Conservation (phyloP, 805 yeast genomes). For the Debaryomyces castellii region DNA sequence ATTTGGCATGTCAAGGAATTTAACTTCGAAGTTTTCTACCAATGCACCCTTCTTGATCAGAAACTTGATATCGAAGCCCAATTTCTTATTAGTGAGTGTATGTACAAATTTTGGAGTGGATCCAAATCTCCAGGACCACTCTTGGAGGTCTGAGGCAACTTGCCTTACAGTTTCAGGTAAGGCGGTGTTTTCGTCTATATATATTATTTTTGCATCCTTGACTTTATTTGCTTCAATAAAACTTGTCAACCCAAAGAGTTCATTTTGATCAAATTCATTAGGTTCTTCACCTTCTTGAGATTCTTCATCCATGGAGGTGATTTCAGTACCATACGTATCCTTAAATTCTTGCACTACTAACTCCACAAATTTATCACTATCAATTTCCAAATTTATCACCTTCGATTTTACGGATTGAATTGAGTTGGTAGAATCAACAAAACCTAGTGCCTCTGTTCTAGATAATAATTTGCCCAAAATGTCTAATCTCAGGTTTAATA, state of each 20-base stretch:
- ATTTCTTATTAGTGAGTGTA: slow-evolving; percentile 35
- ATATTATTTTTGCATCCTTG: slow-evolving; percentile 14
- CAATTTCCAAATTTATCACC: slow-evolving; percentile 64
- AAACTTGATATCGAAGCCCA: slow-evolving; percentile 33
- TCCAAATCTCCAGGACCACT: slow-evolving; percentile 78
- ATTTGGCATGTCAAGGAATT: slow-evolving; percentile 5
- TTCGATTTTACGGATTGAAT: slow-evolving; percentile 79
- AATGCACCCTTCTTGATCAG: slow-evolving; percentile 47
- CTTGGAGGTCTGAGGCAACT: slow-evolving; percentile 40
- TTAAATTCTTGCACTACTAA: slow-evolving; percentile 43
- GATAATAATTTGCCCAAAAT: slow-evolving; percentile 59
- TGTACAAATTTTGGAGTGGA: slow-evolving; percentile 74
- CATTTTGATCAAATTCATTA: slow-evolving; percentile 26
- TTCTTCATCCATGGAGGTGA: neutral
- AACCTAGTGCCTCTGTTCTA: slow-evolving; percentile 41
- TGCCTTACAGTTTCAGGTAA: slow-evolving; percentile 40
- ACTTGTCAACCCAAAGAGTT: slow-evolving; percentile 32
- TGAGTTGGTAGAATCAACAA: slow-evolving; percentile 46
- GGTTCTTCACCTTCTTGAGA: slow-evolving; percentile 7
- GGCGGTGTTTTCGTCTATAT: slow-evolving; percentile 23
- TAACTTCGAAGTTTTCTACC: slow-evolving; percentile 20
- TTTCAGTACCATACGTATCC: slow-evolving; percentile 23
- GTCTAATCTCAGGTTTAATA: slow-evolving; percentile 64
- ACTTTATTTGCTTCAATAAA: slow-evolving; percentile 19
- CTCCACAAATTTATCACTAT: slow-evolving; percentile 45